These are phyloP conservation scores for Starmerella vaccinii DNA, from an alignment of 805 yeast genomes.

Conservation along the genomic window DNA sequence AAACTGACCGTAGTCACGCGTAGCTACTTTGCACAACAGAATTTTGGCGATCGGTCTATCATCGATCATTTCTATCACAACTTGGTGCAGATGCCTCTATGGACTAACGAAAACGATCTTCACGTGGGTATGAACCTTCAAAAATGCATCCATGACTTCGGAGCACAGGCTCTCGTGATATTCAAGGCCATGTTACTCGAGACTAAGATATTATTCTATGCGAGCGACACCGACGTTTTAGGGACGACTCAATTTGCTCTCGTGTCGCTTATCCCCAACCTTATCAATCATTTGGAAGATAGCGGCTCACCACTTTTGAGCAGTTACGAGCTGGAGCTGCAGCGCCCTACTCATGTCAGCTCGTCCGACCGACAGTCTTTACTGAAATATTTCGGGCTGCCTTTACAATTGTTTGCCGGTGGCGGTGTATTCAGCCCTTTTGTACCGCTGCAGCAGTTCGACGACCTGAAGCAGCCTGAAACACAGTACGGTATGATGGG, in stretches of 20 bases:
- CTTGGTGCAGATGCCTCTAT: conserved; percentile 30
- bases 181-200: conserved; percentile 74
- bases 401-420: conserved; percentile 71
- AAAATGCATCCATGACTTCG: conserved; percentile 50
- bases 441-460: conserved; percentile 84
- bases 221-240: conserved; percentile 66
- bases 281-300: conserved; percentile 60
- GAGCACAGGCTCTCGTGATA: conserved; percentile 49
- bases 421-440: conserved; percentile 90
- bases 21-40: conserved; percentile 71
- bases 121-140: conserved; percentile 67
- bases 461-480: conserved; percentile 49
- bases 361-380: conserved; percentile 72
- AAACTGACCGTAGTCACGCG: conserved; percentile 82
- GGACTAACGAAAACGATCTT: conserved; percentile 45
- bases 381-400: conserved; percentile 73
- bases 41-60: conserved; percentile 60
- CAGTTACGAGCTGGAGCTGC: conserved; percentile 42
- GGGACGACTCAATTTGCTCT: conserved; percentile 78
- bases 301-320: conserved; percentile 69
- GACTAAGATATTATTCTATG: conserved; percentile 60
- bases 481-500: conserved; percentile 68
- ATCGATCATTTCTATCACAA: conserved; percentile 63
- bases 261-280: conserved; percentile 71
- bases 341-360: conserved; percentile 55